Conservation (phyloP, 352 stramenopile genomes). For the Halophytophthora polymorphica region DNA sequence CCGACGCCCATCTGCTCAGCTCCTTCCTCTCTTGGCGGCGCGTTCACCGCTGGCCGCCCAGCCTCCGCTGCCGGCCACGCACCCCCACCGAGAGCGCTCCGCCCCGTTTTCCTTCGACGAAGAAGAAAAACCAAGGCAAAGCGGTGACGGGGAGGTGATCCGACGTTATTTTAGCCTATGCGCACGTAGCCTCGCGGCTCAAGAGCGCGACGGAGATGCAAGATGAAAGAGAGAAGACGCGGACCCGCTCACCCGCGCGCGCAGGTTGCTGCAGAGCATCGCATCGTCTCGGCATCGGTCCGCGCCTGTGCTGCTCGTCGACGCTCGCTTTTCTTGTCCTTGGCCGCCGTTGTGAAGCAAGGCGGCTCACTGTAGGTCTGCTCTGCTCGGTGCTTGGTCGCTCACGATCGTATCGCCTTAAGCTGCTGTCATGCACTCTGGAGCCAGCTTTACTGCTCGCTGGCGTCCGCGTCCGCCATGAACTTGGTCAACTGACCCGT, state of each 20-base stretch:
- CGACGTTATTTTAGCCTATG: constrained; percentile 39
- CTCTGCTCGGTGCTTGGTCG: neutral
- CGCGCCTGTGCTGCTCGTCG: too few species aligned
- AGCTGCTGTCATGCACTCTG: constrained; percentile 7
- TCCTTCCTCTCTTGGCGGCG: too few species aligned
- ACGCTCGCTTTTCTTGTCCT: constrained; percentile 1
- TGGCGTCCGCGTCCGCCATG: constrained; percentile 46
- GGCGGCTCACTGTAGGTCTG: neutral
- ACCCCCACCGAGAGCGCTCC: constrained; percentile 34
- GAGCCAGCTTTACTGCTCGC: constrained; percentile 20
- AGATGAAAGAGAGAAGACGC: too few species aligned
- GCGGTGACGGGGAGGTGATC: constrained; percentile 13
- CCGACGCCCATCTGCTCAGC: too few species aligned
- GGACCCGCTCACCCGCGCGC: too few species aligned
- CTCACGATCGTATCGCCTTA: constrained; percentile 3
- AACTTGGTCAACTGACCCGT: constrained; percentile 71
- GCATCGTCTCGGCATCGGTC: too few species aligned
- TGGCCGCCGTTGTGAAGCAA: neutral
- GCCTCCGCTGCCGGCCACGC: constrained; percentile 8
- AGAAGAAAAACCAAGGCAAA: constrained; percentile 35
- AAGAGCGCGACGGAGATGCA: constrained; percentile 5
- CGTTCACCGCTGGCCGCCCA: constrained; percentile 3
- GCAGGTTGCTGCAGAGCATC: too few species aligned
- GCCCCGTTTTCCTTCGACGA: constrained; percentile 31
- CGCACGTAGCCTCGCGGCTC: constrained; percentile 27